Base-by-base conservation (phyloP, 805 yeast genomes). In the Yarrowia sp. region DNA sequence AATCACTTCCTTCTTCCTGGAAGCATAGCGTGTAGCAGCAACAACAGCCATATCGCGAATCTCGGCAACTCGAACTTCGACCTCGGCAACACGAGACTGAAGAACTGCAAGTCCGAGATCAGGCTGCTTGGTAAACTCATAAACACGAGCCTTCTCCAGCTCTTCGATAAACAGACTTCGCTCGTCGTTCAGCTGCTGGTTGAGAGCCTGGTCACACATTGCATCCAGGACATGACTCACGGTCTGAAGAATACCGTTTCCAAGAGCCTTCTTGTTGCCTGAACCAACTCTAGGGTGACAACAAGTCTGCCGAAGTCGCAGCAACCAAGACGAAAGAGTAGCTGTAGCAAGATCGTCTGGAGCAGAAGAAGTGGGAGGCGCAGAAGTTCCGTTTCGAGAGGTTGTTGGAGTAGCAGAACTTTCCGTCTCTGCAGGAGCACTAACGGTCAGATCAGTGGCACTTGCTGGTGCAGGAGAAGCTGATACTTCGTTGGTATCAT, bases 221-320 rank as follows among this genome's bases (percentile, higher is more conserved):
- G 81, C 82, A 6, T 75, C 77, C 25, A 94, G 75, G 6, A 93
- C 90, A 51, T 84, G 87, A 62, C 83, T 87, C 65, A 93, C 77
- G 0, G 88, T 81, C 60, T 81, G 75, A 27, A 76, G 64, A 16
- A 71, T 69, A 18, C 69, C 69, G 18, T 72, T 70, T 9, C 71
- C 72, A 9, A 70, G 62, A 12, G 73, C 71, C 13, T 66, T 65
- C 35, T 67, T 67, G 33, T 67, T 69, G 4, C 68, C 70, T 1
- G 61, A 53, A 25, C 75, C 74, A 59, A 68, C 63, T 6, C 68
- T 64, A 24, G 96, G 90, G 73, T 90, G 96, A 63, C 94, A 88
- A 67, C 97, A 93, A 0, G 88, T 78, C 68, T 88, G 90, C 32
- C 98, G 77, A 27, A 93, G 73, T 51, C 81, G 77, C 6, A 79